phyloP scores from a whole-genome alignment of 2,329 filamentous ascomycete species.

The Hypoxylon sp. region DNA sequence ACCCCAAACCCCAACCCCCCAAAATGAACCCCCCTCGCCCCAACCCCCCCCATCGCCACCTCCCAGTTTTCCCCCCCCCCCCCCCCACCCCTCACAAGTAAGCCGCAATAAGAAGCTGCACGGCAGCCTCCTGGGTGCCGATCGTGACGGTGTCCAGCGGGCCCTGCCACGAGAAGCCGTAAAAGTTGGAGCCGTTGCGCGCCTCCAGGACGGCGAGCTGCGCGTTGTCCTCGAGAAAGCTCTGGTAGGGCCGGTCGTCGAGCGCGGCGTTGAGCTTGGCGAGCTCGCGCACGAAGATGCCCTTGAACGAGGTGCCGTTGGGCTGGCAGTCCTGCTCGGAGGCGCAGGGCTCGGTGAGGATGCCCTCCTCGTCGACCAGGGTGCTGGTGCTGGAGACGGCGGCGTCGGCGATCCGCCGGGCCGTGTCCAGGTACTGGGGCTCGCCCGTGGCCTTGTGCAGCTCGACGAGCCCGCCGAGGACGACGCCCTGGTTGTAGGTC shows the following conservation, averaged over 20 bases:
- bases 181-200: constrained; percentile 46
- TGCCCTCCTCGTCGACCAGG: constrained; percentile 50
- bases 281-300: constrained; percentile 67
- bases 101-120: constrained; percentile 64
- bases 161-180: constrained; percentile 64
- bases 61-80: no score
- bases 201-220: constrained; percentile 62
- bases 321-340: constrained; percentile 45
- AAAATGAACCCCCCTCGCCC: no score
- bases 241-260: constrained; percentile 52
- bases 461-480: constrained; percentile 66
- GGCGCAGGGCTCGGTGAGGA: constrained; percentile 54
- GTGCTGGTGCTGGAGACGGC: constrained; percentile 45
- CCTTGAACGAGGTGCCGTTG: constrained; percentile 66
- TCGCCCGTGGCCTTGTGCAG: constrained; percentile 52
- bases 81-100: no score
- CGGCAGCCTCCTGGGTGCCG: constrained; percentile 61
- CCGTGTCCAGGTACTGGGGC: constrained; percentile 33
- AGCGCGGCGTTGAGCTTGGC: constrained; percentile 57
- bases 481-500: constrained; percentile 65
- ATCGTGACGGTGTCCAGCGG: constrained; percentile 55
- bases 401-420: constrained; percentile 43
- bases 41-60: no score
- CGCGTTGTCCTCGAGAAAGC: constrained; percentile 60
- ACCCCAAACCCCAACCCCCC: not conserved